Base-by-base conservation (phyloP, 2,329 filamentous ascomycete species). In the Apiospora kogelbergensis region DNA sequence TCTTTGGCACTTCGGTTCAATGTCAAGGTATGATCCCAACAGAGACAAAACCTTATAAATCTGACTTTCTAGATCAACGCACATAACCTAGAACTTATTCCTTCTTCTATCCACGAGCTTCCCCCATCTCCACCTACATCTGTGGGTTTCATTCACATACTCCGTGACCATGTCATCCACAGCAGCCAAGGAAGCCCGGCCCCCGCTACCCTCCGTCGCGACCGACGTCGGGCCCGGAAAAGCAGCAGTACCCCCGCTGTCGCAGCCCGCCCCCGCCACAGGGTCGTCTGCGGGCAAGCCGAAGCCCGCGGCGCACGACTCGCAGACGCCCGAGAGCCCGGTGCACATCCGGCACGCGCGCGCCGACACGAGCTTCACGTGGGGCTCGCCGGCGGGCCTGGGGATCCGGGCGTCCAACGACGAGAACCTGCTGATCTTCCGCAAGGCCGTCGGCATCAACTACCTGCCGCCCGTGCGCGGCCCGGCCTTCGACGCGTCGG, bases 371-470 rank as follows among this genome's bases (percentile, higher is more conserved):
- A 73, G 74, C 66, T 70, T 78, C 24, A 75, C 78, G 0, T 83
- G 81, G 81, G 79, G 79, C 42, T 60, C 73, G 1, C 81, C 81
- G 0, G 79, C 78, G 0, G 81, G 81, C 0, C 77, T 83, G 9
- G 70, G 72, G 24, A 75, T 80, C 17, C 79, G 80, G 40, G 71
- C 67, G 3, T 66, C 74, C 45, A 78, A 80, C 71, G 80, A 81
- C 71, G 80, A 83, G 69, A 79, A 79, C 71, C 76, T 85, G 1
- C 48, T 79, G 24, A 79, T 84, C 53, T 85, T 84, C 74, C 78
- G 82, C 30, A 77, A 77, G 5, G 83, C 84, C 0, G 71, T 85
- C 0, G 83, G 83, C 2, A 84, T 85, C 73, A 81, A 82, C 73
- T 74, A 70, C 57, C 69, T 76, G 53, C 70, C 72, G 9, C 68